phyloP scores from a whole-genome alignment of 176 grass and related monocot genomes.

The Musa itinerans region DNA sequence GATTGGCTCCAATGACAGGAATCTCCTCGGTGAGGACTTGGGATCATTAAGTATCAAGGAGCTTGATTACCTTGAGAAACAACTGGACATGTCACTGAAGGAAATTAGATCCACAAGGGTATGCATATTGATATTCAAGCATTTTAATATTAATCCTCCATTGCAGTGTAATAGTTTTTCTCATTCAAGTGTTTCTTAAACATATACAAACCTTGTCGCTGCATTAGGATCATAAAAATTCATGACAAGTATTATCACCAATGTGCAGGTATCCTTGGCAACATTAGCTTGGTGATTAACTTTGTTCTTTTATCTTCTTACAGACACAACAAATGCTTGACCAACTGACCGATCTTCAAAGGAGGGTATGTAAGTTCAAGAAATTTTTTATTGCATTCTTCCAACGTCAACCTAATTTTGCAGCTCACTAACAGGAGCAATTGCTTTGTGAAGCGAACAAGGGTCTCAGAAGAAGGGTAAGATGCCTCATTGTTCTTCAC shows the following conservation, averaged over 20 bases:
- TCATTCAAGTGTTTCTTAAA: neutral
- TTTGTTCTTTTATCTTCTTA: neutral
- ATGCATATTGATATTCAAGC: constrained; percentile 1
- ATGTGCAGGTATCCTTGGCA: too few species aligned
- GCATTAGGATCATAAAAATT: neutral
- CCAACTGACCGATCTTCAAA: constrained; percentile 71
- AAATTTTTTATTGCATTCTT: neutral
- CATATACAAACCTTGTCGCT: neutral
- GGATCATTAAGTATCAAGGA: constrained; percentile 58
- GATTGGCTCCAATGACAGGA: constrained; percentile 29
- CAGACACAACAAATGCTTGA: constrained; percentile 68
- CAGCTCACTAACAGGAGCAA: constrained; percentile 40
- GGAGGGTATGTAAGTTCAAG: constrained; percentile 39
- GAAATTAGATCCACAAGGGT: constrained; percentile 76
- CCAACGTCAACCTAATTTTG: neutral
- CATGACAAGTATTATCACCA: neutral
- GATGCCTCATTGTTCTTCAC: too few species aligned
- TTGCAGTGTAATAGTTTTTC: neutral
- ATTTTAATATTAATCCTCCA: neutral
- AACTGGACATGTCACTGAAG: constrained; percentile 59
- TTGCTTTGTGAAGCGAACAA: constrained; percentile 58
- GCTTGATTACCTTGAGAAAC: constrained; percentile 69
- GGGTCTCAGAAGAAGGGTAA: constrained; percentile 65
- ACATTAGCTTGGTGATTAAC: neutral
- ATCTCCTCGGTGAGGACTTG: constrained; percentile 83